Percentiles rank a stretch among this genome's conserved stretches.
Evolutionary conservation across 1,139 yeast species (phyloP).

Genomic region (Diutina ranongensis): DNA sequence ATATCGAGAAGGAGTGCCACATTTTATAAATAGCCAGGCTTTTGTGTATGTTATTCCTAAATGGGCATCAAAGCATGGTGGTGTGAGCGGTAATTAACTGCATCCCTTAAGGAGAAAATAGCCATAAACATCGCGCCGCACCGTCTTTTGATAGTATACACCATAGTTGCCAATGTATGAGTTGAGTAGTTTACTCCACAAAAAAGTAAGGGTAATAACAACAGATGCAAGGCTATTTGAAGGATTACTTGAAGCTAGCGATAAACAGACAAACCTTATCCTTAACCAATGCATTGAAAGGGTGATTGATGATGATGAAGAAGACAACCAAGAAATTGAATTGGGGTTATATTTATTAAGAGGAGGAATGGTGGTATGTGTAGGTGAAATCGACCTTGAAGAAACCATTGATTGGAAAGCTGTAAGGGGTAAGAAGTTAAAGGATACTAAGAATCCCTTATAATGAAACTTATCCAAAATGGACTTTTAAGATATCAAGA

Average conservation of each 20-base stretch:
- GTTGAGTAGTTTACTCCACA: background rate
- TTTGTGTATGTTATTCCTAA: no score
- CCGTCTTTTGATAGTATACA: no score
- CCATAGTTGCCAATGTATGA: constrained; percentile 6
- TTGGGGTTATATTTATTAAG: constrained; percentile 62
- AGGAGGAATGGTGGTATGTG: constrained; percentile 73
- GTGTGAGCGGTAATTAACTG: no score
- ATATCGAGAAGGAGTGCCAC: no score
- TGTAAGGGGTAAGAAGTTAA: constrained; percentile 28
- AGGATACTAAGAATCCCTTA: constrained; percentile 33
- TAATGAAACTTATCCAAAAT: no score
- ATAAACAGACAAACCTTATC: constrained; percentile 66
- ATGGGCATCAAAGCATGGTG: no score
- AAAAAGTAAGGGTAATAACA: constrained; percentile 38
- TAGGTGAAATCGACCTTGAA: constrained; percentile 58
- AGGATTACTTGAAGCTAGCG: constrained; percentile 74
- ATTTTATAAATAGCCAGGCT: no score
- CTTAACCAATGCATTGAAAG: constrained; percentile 51
- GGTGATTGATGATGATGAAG: constrained; percentile 27
- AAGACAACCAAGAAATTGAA: constrained; percentile 34
- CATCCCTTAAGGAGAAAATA: no score
- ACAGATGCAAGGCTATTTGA: constrained; percentile 68
- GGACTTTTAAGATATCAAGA: no score
- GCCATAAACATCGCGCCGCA: no score
- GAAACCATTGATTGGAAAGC: constrained; percentile 49